Evolutionary conservation across 768 basidiomycete genomes (phyloP).

Genomic region (Calocera viscosa): DNA sequence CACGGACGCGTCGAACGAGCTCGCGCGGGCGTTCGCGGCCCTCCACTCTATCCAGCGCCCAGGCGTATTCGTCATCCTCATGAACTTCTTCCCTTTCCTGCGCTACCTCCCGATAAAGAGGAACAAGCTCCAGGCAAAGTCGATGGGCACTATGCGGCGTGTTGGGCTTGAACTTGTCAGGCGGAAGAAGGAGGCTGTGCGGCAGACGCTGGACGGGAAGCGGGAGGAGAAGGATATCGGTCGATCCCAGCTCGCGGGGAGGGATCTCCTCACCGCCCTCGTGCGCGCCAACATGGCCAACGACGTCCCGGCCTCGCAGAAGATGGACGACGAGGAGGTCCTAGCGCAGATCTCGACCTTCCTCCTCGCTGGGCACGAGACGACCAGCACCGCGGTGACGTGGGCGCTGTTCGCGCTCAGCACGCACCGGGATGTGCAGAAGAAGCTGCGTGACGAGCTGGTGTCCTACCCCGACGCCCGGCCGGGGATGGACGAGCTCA

Average conservation of each 20-base stretch:
- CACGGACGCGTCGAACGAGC: slow-evolving; percentile 60
- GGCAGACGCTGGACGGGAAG: slow-evolving; percentile 15
- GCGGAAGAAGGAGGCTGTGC: slow-evolving; percentile 22
- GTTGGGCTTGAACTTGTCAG: slow-evolving; percentile 21
- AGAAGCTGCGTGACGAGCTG: slow-evolving; percentile 47
- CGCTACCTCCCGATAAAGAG: neutral
- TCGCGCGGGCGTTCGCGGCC: slow-evolving; percentile 41
- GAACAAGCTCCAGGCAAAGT: neutral
- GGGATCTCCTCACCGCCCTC: slow-evolving; percentile 27
- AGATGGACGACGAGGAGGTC: slow-evolving; percentile 27
- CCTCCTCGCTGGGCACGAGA: slow-evolving; percentile 36
- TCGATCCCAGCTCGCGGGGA: slow-evolving; percentile 18
- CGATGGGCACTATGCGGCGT: slow-evolving; percentile 10
- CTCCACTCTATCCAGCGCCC: slow-evolving; percentile 63
- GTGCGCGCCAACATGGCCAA: slow-evolving; percentile 29
- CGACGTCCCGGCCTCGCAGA: slow-evolving; percentile 24
- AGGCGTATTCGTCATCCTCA: neutral
- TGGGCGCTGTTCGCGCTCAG: slow-evolving; percentile 52
- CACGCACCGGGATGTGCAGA: slow-evolving; percentile 38
- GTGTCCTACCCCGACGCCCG: slow-evolving; percentile 33
- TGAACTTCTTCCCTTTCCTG: neutral
- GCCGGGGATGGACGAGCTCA: slow-evolving; percentile 58
- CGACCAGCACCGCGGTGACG: slow-evolving; percentile 43
- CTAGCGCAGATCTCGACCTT: slow-evolving; percentile 20
- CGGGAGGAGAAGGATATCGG: slow-evolving; percentile 21